Percentiles rank a stretch among this genome's conserved stretches.
These are phyloP conservation scores for Lepidopterella palustris DNA, from an alignment of 495 filamentous ascomycete genomes.

Conservation along the genomic window DNA sequence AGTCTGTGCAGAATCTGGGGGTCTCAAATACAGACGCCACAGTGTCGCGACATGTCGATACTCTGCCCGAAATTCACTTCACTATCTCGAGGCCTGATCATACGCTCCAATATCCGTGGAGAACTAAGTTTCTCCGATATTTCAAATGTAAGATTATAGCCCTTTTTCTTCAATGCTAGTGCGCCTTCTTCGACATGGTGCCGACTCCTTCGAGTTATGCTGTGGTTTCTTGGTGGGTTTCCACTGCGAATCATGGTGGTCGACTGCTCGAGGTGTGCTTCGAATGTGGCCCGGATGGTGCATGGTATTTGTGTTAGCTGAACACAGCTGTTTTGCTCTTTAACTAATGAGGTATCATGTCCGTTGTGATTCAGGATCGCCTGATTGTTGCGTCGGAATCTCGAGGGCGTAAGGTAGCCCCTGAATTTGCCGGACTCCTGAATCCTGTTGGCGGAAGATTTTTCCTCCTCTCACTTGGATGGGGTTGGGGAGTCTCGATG, in stretches of 20 bases:
- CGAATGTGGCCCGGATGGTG: background rate
- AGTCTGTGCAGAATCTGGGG: no score
- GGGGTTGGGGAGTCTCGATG: no score
- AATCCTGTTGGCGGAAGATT: no score
- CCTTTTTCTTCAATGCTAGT: background rate
- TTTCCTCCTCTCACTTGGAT: no score
- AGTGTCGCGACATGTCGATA: conserved; percentile 23
- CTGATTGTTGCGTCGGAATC: no score
- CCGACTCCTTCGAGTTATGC: background rate
- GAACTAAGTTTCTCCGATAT: background rate
- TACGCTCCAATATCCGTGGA: background rate
- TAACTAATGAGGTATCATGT: no score
- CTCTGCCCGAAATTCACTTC: conserved; percentile 22
- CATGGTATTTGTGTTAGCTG: background rate
- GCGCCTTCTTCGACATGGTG: background rate
- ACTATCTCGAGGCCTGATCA: background rate
- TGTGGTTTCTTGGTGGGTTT: background rate
- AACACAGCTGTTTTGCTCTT: no score
- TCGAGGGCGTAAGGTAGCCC: no score
- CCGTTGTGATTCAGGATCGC: no score
- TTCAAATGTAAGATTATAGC: background rate
- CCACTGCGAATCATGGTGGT: background rate
- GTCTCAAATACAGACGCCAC: conserved; percentile 20
- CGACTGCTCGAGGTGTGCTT: background rate
- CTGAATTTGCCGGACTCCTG: no score